Percentiles rank a stretch among this genome's conserved stretches.
These are phyloP conservation scores for Nannochloropsis oceanica DNA, from an alignment of 108 stramenopile genomes.

Conservation along the genomic window DNA sequence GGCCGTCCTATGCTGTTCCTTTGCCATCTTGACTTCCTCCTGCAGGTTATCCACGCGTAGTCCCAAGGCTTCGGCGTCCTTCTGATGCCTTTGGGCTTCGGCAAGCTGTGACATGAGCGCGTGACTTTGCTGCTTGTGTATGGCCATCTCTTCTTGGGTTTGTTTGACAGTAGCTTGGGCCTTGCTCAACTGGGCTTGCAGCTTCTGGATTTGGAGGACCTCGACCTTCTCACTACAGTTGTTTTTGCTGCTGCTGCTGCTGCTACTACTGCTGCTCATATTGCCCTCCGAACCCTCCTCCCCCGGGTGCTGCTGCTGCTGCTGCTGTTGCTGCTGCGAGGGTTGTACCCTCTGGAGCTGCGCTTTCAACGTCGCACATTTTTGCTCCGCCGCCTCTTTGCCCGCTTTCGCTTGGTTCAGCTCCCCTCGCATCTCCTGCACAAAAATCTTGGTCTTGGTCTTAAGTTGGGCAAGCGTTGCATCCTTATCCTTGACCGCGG, in stretches of 20 bases:
- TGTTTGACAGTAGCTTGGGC: background rate
- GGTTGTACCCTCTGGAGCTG: background rate
- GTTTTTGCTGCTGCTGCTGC: background rate
- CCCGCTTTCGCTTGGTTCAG: background rate
- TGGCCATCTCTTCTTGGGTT: background rate
- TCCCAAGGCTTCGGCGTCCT: background rate
- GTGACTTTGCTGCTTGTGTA: background rate
- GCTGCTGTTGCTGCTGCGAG: background rate
- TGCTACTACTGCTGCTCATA: background rate
- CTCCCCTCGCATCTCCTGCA: background rate
- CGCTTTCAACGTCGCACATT: background rate
- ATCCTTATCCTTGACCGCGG: background rate
- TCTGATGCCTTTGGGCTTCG: background rate
- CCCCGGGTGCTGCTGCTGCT: background rate
- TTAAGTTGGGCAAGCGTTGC: background rate
- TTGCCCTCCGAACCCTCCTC: background rate
- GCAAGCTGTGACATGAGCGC: background rate
- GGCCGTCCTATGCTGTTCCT: background rate
- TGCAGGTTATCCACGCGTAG: background rate
- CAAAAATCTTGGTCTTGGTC: background rate
- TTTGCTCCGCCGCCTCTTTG: background rate
- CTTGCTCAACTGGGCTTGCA: background rate
- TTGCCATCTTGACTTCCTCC: background rate
- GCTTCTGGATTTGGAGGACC: background rate
- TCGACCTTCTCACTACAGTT: background rate